Evolutionary conservation across 257 asterid genomes (phyloP).

Genomic region (Cinchona pubescens): DNA sequence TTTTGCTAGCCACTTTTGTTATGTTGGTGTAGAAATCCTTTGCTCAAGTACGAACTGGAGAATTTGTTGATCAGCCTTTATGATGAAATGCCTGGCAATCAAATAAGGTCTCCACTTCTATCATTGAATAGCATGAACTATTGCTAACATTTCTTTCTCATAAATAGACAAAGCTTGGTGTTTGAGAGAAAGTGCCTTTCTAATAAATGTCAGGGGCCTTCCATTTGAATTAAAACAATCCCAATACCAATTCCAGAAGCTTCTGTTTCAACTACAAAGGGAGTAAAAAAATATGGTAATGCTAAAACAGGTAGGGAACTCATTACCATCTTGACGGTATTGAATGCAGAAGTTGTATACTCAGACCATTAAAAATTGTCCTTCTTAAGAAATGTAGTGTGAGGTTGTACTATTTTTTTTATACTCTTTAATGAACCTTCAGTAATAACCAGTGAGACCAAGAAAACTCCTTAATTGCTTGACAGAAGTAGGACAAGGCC

Average conservation of each 20-base stretch:
- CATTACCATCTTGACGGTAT: background rate
- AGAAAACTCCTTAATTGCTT: no score
- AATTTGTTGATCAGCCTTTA: background rate
- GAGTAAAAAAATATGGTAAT: background rate
- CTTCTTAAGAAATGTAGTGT: background rate
- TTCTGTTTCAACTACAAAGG: no score
- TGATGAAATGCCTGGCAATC: background rate
- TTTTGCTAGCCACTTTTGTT: background rate
- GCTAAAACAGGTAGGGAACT: background rate
- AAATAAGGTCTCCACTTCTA: background rate
- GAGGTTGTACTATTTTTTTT: background rate
- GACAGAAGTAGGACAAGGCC: no score
- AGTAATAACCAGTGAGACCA: no score
- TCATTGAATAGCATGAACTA: background rate
- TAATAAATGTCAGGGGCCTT: background rate
- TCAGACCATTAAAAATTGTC: background rate
- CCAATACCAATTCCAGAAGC: background rate
- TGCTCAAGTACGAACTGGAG: background rate
- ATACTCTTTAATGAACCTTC: background rate
- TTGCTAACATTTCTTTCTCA: background rate
- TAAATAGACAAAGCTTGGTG: background rate
- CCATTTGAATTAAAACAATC: background rate
- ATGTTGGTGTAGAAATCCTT: no score
- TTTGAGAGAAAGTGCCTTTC: background rate
- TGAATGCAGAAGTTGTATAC: background rate